Base-by-base conservation (phyloP, 2,329 filamentous ascomycete species). In the Pestalotiopsis sp. region DNA sequence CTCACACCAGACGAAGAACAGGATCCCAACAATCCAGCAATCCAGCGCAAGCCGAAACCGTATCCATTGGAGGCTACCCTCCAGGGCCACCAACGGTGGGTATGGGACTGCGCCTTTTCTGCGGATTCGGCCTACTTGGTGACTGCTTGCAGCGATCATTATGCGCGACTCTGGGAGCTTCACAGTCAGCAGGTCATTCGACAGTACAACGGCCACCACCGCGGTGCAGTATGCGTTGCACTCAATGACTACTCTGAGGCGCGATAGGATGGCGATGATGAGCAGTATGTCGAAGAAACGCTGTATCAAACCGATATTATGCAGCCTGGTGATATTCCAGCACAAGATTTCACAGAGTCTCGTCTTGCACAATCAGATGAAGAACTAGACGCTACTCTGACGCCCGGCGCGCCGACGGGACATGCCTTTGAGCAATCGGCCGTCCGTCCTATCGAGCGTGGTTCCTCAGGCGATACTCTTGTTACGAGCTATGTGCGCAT, bases 81-180 rank as follows among this genome's bases (percentile, higher is more conserved):
- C 1, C 92, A 92, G 25, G 93, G 93, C 67, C 95, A 98, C 81
- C 95, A 98, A 82, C 91, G 95, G 66, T 98, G 95, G 95, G 95
- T 98, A 1, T 98, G 95, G 95, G 95, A 98, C 79, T 98, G 95
- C 76, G 95, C 95, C 0, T 98, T 98, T 81, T 95, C 92, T 70
- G 95, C 95, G 31, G 95, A 98, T 79, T 95, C 92, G 41, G 95
- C 95, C 0, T 98, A 98, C 76, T 85, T 98, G 6, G 95, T 98
- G 13, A 98, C 95, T 0, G 94, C 95, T 4, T 97, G 94, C 78
- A 95, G 92, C 57, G 95, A 98, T 78, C 95, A 98, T 79, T 98
- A 97, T 78, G 95, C 95, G 2, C 87, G 95, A 20, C 83, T 98
- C 68, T 98, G 95, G 95, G 95, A 98, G 83, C 84, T 98, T 71